These are phyloP conservation scores for Musa itinerans DNA, from an alignment of 176 grass and related monocot species.

Conservation along the genomic window DNA sequence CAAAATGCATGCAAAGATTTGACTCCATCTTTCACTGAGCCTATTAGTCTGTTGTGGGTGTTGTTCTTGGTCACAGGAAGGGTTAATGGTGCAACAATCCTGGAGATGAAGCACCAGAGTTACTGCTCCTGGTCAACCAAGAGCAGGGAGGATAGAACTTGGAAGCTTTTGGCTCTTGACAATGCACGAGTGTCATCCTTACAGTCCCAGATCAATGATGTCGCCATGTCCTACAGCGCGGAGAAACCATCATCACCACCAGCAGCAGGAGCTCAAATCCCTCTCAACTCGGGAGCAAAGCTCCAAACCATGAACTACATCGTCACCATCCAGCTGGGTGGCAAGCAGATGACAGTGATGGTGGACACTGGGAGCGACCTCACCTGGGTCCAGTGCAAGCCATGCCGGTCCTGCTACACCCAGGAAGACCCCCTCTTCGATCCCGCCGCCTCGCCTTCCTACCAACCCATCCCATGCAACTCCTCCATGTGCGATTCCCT, in stretches of 20 bases:
- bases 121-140: slow-evolving; percentile 9
- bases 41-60: neutral
- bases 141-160: neutral
- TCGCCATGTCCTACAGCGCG: slow-evolving; percentile 6
- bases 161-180: slow-evolving; percentile 29
- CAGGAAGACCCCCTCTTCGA: slow-evolving; percentile 67
- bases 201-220: slow-evolving; percentile 21
- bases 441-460: slow-evolving; percentile 49
- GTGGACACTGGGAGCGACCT: slow-evolving; percentile 78
- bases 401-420: slow-evolving; percentile 58
- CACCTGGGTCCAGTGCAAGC: slow-evolving; percentile 73
- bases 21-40: too few species aligned
- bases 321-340: slow-evolving; percentile 30
- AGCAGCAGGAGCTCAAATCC: slow-evolving; percentile 25
- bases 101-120: slow-evolving; percentile 47
- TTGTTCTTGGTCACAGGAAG: slow-evolving; percentile 24
- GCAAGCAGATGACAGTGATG: slow-evolving; percentile 48
- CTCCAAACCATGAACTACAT: slow-evolving; percentile 56
- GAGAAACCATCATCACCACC: neutral
- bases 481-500: slow-evolving; percentile 42
- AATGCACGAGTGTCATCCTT: slow-evolving; percentile 39
- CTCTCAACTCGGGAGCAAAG: slow-evolving; percentile 39
- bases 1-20: neutral
- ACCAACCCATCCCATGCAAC: slow-evolving; percentile 42
- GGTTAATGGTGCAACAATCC: slow-evolving; percentile 33